A percentile compares a stretch with the other conserved stretches of the same genome.
These are phyloP conservation scores for Ophiostoma triangulosporum DNA, from an alignment of 2,329 filamentous ascomycete genomes.

Conservation along the genomic window DNA sequence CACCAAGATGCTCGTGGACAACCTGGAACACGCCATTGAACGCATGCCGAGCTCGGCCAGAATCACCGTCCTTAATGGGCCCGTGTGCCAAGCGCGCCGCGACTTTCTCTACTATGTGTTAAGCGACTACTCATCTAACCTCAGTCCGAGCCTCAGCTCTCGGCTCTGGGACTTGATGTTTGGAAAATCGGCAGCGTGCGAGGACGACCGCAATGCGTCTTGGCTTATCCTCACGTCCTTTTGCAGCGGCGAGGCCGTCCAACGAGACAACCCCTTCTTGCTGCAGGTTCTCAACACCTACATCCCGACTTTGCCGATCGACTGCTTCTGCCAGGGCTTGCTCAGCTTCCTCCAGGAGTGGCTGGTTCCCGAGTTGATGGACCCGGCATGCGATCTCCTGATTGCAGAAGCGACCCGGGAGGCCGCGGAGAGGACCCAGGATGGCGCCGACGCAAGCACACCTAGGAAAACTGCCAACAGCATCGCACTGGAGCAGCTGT, in stretches of 20 bases:
- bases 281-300: slow-evolving; percentile 39
- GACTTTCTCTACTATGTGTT: slow-evolving; percentile 48
- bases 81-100: slow-evolving; percentile 37
- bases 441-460: slow-evolving; percentile 21
- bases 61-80: slow-evolving; percentile 30
- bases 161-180: slow-evolving; percentile 63
- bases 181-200: slow-evolving; percentile 44
- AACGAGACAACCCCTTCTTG: slow-evolving; percentile 45
- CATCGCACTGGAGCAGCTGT: slow-evolving; percentile 55
- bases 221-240: slow-evolving; percentile 53
- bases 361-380: slow-evolving; percentile 33
- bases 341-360: slow-evolving; percentile 48
- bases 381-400: slow-evolving; percentile 30
- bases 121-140: slow-evolving; percentile 38
- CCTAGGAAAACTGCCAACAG: slow-evolving; percentile 32
- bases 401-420: slow-evolving; percentile 28
- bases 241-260: slow-evolving; percentile 24
- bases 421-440: too few species aligned
- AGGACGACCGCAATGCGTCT: slow-evolving; percentile 48
- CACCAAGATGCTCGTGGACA: slow-evolving; percentile 47
- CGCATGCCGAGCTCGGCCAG: background rate
- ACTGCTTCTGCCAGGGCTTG: slow-evolving; percentile 46
- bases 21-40: slow-evolving; percentile 44
- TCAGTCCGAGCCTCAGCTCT: slow-evolving; percentile 47
- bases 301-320: slow-evolving; percentile 41